Percentiles rank a stretch among this genome's conserved stretches.
Conservation (phyloP, 2,329 filamentous ascomycete genomes). For the Aspergillus floridensis region DNA sequence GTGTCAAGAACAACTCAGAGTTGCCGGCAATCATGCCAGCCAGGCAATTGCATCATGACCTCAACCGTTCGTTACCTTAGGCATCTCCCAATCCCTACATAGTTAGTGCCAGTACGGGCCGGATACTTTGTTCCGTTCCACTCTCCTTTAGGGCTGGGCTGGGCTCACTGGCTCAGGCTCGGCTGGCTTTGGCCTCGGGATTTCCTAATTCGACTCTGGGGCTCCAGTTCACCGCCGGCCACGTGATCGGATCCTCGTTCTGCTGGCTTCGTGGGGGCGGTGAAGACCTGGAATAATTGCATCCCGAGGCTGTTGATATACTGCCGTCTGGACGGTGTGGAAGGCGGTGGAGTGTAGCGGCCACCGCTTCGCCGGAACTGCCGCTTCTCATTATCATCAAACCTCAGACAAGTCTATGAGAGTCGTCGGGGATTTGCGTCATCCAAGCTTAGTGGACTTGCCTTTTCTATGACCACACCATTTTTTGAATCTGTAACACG, state of each 20-base stretch:
- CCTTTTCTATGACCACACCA: background rate
- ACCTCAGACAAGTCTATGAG: background rate
- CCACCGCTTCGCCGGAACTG: background rate
- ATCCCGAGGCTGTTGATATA: background rate
- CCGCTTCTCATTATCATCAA: background rate
- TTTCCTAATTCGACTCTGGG: background rate
- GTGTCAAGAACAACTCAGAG: background rate
- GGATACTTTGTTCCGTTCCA: background rate
- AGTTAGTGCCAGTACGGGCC: background rate
- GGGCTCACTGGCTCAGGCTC: no score
- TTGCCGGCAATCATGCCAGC: no score
- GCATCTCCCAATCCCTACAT: background rate
- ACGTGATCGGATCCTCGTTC: background rate
- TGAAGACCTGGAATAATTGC: background rate
- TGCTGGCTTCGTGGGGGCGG: background rate
- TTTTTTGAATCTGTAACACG: no score
- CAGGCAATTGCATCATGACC: background rate
- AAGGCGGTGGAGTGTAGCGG: background rate
- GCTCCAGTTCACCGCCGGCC: background rate
- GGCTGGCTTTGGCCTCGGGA: conserved; percentile 1
- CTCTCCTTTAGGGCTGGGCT: no score
- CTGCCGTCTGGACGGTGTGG: background rate
- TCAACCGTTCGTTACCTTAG: background rate
- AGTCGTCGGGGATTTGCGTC: background rate
- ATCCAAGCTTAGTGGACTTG: background rate